Base-by-base conservation (phyloP, 2,329 filamentous ascomycete genomes). In the Fusarium sp. region DNA sequence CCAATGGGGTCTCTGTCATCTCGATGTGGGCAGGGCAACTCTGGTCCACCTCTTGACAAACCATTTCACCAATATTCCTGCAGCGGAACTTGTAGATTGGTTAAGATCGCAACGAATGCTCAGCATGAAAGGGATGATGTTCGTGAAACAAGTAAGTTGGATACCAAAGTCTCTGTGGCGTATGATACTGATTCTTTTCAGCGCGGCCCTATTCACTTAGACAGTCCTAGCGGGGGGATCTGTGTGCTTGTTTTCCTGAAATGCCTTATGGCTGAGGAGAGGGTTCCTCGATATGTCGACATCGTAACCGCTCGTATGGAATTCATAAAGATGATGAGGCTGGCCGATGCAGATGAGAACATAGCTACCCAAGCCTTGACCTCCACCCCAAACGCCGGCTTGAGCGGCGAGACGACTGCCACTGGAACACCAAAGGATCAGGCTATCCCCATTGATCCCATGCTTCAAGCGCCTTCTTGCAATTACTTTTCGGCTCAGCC, bases 321-420 rank as follows among this genome's bases (percentile, higher is more conserved):
- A 10, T 51, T 51, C 22, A 24, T 32, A 17, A 32, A 32, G 22
- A 51, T 51, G 28, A 32, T 35, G 4, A 15, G 12, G 18, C 6
- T 6, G 11, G 48, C 22, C 8, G 3, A 35, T 14, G 2, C 28
- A 32, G 22, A 35, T 8, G 48, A 24, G 17, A 32, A 11, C 22
- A 17, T 8, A 20, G 20, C 8, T 8, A 48, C 8, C 11, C 0
- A 32, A 24, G 22, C 8, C 22, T 24, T 24, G 22, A 51, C 22
- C 22, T 13, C 12, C 5, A 3, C 22, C 28, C 5, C 5, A 51
- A 22, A 10, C 15, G 11, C 3, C 4, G 22, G 3, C 15, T 24
- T 14, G 2, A 0, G 9, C 3, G 15, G 5, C 8, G 22, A 9
- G 1, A 10, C 22, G 28, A 32, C 10, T 10, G 2, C 6, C 2